These are phyloP conservation scores for Xylaria curta DNA, from an alignment of 495 filamentous ascomycete genomes.

Conservation along the genomic window DNA sequence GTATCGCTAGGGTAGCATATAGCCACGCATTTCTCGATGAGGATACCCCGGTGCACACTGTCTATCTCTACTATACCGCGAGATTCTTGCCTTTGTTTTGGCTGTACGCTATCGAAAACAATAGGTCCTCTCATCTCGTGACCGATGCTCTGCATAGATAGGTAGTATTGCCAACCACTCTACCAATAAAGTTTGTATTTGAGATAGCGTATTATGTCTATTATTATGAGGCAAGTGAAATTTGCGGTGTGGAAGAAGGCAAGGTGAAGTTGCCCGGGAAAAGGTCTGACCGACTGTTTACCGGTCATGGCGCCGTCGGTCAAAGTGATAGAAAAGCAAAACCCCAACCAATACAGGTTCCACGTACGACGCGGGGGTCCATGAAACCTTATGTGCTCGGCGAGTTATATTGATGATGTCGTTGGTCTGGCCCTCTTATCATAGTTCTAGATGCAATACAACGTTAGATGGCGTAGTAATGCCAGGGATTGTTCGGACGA, in stretches of 20 bases:
- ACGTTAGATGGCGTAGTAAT: slow-evolving; percentile 4
- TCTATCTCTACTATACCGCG: not conserved
- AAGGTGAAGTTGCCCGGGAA: not conserved
- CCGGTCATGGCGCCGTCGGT: not conserved
- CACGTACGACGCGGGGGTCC: not conserved
- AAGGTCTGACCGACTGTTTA: not conserved
- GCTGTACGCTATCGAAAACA: not conserved
- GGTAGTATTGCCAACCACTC: not conserved
- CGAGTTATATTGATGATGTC: not conserved
- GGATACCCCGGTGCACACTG: not conserved
- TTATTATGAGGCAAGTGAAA: not conserved
- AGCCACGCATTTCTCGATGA: not conserved
- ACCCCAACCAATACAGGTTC: not conserved
- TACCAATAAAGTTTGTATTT: not conserved
- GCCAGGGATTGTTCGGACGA: not conserved
- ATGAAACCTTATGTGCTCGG: not conserved
- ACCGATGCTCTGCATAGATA: not conserved
- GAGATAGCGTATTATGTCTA: not conserved
- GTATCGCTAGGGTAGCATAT: not conserved
- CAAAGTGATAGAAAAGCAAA: not conserved
- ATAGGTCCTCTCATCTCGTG: not conserved
- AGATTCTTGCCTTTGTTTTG: not conserved
- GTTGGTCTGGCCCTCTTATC: not conserved
- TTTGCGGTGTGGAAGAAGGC: not conserved
- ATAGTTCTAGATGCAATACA: not conserved